Percentiles rank a stretch among this genome's conserved stretches.
Conservation (phyloP, 169 alveolate genomes). For the Toxoplasma gondii region DNA sequence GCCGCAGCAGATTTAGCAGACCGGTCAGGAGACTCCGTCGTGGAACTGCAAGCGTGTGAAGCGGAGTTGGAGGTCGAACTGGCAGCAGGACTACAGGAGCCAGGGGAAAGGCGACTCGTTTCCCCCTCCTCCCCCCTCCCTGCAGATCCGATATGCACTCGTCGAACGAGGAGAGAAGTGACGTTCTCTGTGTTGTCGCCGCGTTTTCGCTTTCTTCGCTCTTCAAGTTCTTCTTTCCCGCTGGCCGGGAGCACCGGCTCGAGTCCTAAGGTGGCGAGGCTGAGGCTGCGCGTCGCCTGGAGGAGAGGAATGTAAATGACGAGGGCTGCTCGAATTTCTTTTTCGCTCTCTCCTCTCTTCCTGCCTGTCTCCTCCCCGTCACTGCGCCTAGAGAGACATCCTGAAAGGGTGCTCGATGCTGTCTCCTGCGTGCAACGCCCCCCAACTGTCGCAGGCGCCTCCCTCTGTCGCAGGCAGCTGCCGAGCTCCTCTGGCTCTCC, state of each 20-base stretch:
- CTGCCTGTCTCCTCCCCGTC: background rate
- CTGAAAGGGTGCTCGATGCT: too few species aligned
- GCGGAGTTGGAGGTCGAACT: background rate
- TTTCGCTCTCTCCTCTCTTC: background rate
- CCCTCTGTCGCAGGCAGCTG: too few species aligned
- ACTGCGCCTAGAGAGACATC: background rate
- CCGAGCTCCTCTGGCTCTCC: background rate
- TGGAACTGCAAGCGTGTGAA: background rate
- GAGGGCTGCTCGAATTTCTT: background rate
- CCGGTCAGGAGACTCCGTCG: too few species aligned
- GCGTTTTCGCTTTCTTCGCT: background rate
- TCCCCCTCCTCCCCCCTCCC: too few species aligned
- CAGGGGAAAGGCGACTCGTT: too few species aligned
- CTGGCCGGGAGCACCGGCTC: background rate
- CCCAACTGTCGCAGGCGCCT: too few species aligned
- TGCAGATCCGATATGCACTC: background rate
- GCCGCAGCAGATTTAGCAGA: background rate
- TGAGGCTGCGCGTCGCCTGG: slow-evolving; percentile 60
- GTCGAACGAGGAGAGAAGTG: background rate
- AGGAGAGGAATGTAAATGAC: slow-evolving; percentile 56
- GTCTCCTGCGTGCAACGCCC: too few species aligned
- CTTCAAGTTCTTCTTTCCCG: background rate
- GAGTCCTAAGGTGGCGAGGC: slow-evolving; percentile 57
- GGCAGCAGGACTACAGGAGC: background rate
- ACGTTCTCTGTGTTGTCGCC: background rate